Conservation (phyloP, 768 basidiomycete genomes). For the Xerocomus potaroensis region DNA sequence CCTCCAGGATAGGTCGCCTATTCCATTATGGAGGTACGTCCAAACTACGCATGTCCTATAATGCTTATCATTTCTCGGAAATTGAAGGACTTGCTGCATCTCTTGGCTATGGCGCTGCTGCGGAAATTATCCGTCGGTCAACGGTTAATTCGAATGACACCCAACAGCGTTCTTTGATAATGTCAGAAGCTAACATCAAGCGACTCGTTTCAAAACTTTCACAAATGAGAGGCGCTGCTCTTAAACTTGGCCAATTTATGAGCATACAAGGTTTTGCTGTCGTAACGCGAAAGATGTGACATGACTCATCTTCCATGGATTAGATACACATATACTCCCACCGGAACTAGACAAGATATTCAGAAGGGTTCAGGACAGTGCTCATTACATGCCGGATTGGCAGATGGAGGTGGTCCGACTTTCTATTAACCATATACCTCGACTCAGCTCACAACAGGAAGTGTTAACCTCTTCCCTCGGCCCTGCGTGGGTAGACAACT, state of each 20-base stretch:
- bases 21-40: constrained; percentile 89
- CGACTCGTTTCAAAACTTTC: constrained; percentile 90
- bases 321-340: constrained; percentile 87
- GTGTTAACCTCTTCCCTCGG: constrained; percentile 77
- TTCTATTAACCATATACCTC: neutral
- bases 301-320: neutral
- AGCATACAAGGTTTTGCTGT: constrained; percentile 77
- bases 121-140: constrained; percentile 76
- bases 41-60: neutral
- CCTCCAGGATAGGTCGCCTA: constrained; percentile 80
- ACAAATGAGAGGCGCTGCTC: constrained; percentile 92
- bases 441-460: constrained; percentile 37
- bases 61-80: neutral
- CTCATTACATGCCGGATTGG: constrained; percentile 99
- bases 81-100: constrained; percentile 82
- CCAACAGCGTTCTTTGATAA: constrained; percentile 54
- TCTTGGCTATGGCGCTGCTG: constrained; percentile 82
- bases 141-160: constrained; percentile 34
- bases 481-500: constrained; percentile 64
- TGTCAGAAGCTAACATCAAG: constrained; percentile 89
- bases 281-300: neutral
- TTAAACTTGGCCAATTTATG: constrained; percentile 96
- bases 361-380: constrained; percentile 87
- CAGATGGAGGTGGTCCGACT: constrained; percentile 76
- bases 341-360: constrained; percentile 86